Percentiles rank a stretch among this genome's conserved stretches.
Conservation (phyloP, 2,329 filamentous ascomycete species). For the Orbilia brochopaga region DNA sequence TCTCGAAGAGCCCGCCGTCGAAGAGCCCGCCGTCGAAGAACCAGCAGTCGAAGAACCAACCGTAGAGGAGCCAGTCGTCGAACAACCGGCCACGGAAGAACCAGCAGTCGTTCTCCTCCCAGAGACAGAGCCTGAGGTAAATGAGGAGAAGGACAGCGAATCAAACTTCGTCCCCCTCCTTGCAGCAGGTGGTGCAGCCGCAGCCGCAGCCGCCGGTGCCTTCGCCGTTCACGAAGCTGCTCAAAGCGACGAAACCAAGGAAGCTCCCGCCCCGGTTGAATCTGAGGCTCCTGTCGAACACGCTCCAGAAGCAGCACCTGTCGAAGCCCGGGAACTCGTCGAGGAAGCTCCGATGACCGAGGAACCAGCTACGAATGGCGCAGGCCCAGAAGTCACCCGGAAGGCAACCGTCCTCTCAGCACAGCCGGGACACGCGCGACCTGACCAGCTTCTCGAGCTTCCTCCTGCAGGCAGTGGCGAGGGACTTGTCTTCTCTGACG, state of each 20-base stretch:
- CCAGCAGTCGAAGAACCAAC: background rate
- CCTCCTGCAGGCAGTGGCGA: slow-evolving; percentile 42
- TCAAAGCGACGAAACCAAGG: background rate
- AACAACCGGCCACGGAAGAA: slow-evolving; percentile 5
- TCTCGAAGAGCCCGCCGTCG: background rate
- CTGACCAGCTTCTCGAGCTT: slow-evolving; percentile 38
- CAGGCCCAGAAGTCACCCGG: slow-evolving; percentile 8
- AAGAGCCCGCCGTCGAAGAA: slow-evolving; percentile 1
- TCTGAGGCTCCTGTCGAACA: background rate
- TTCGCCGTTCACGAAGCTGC: slow-evolving; percentile 30
- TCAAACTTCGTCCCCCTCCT: slow-evolving; percentile 17
- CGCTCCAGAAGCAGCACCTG: background rate
- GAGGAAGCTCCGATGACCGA: background rate
- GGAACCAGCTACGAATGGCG: background rate
- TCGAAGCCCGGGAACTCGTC: background rate
- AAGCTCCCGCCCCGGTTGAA: background rate
- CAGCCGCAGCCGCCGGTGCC: slow-evolving; percentile 24
- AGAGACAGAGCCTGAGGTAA: background rate
- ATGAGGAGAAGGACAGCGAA: slow-evolving; percentile 22
- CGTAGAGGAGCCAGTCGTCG: slow-evolving; percentile 7
- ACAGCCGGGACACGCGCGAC: slow-evolving; percentile 30
- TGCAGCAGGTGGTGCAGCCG: slow-evolving; percentile 25
- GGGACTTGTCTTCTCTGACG: slow-evolving; percentile 44
- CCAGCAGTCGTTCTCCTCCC: background rate
- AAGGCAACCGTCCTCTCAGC: slow-evolving; percentile 36